Base-by-base conservation (phyloP, 192 early-diverging fungal genomes). In the Mortierella alpina region DNA sequence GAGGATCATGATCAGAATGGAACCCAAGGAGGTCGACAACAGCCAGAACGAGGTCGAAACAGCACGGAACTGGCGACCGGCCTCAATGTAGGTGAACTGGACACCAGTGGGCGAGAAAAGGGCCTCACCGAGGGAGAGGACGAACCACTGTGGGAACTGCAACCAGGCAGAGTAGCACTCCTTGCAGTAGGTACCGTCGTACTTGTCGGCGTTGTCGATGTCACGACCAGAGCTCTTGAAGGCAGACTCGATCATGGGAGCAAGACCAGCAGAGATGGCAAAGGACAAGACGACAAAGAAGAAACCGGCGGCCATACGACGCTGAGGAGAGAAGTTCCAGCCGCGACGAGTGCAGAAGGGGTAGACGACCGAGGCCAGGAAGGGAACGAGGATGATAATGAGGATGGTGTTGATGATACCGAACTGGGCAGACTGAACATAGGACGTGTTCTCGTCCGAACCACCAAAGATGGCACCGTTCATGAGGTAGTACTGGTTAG, bases 81-180 rank as follows among this genome's bases (percentile, higher is more conserved):
- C 85, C 68, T 92, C 85, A 40, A 80, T 85, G 84, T 92, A 92
- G 40, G 84, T 84, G 67, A 92, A 89, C 81, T 92, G 88, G 66
- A 90, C 82, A 64, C 90, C 91, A 23, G 82, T 84, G 68, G 88
- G 87, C 40, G 88, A 88, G 65, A 90, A 83, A 9, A 92, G 58
- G 42, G 82, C 74, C 77, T 91, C 91, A 68, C 86, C 88, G 63
- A 84, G 47, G 14, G 90, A 87, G 46, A 91, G 83, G 50, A 90
- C 0, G 69, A 91, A 85, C 75, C 87, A 91, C 23, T 83, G 88
- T 48, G 76, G 74, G 67, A 82, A 46, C 66, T 84, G 84, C 76
- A 65, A 68, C 77, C 71, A 73, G 41, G 48, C 84, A 66, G 75
- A 79, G 68, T 66, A 71, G 64, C 75, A 79, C 63, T 66, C 39